A percentile compares a stretch with the other conserved stretches of the same genome.
phyloP scores from a whole-genome alignment of 2,329 filamentous ascomycete genomes.

The Claviceps lovelessii region DNA sequence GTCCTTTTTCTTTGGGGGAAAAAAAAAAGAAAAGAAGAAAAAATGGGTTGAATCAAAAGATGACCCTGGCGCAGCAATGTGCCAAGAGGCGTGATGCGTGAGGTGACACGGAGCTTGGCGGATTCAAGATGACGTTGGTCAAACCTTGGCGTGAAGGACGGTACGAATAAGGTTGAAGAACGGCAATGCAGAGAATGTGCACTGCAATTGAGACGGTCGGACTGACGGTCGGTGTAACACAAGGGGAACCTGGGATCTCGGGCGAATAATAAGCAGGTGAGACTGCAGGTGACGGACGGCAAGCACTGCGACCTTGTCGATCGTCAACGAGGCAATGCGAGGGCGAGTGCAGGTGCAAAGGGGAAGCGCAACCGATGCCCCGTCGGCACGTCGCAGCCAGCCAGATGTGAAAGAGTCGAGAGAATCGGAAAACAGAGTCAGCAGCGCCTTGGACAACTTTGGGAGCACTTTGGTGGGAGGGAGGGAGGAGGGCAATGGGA shows the following conservation, averaged over 20 bases:
- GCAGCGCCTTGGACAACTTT: too few species aligned
- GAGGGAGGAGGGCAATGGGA: background rate
- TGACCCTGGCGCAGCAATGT: slow-evolving; percentile 3
- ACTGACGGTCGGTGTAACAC: background rate
- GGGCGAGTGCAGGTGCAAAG: background rate
- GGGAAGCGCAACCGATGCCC: background rate
- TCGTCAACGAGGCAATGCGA: slow-evolving; percentile 1
- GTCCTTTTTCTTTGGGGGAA: background rate
- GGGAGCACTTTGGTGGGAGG: background rate
- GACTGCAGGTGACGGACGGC: slow-evolving; percentile 1
- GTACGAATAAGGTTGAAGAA: slow-evolving; percentile 3
- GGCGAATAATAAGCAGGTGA: slow-evolving; percentile 1
- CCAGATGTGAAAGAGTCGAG: background rate
- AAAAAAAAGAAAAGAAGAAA: too few species aligned
- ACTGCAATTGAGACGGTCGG: background rate
- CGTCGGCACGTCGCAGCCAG: slow-evolving; percentile 1
- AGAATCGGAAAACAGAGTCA: background rate
- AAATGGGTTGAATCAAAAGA: background rate
- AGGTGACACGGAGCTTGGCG: slow-evolving; percentile 9
- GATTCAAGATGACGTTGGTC: slow-evolving; percentile 12
- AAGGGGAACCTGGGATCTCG: background rate
- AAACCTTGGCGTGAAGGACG: slow-evolving; percentile 7
- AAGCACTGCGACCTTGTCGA: slow-evolving; percentile 6
- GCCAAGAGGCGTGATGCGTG: background rate
- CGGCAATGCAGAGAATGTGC: background rate